phyloP scores from a whole-genome alignment of 805 yeast species.

The Jamesozyma piceae region DNA sequence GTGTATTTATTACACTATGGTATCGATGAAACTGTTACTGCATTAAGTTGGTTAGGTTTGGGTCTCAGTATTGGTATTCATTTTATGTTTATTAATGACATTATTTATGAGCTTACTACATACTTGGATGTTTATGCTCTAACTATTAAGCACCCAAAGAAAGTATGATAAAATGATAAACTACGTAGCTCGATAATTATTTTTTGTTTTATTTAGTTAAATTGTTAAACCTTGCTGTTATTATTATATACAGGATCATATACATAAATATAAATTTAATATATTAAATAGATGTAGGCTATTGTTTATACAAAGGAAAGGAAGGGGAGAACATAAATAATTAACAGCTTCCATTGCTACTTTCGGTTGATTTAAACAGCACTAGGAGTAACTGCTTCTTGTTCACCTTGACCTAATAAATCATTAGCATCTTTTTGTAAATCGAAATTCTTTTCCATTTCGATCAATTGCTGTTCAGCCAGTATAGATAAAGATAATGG shows the following conservation, averaged over 20 bases:
- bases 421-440: slow-evolving; percentile 72
- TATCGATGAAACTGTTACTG: slow-evolving; percentile 36
- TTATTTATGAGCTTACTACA: slow-evolving; percentile 71
- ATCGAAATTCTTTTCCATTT: slow-evolving; percentile 86
- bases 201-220: not conserved
- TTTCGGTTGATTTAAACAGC: slow-evolving; percentile 10
- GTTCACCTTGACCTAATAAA: slow-evolving; percentile 65
- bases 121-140: slow-evolving; percentile 82
- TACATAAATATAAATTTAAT: slow-evolving; percentile 2
- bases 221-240: slow-evolving; percentile 1
- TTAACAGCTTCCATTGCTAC: not conserved
- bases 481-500: slow-evolving; percentile 85
- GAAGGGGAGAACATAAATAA: not conserved
- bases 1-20: slow-evolving; percentile 25
- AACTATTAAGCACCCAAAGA: slow-evolving; percentile 71
- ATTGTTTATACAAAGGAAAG: not conserved
- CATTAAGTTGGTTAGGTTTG: slow-evolving; percentile 54
- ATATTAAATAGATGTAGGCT: not conserved
- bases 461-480: slow-evolving; percentile 87
- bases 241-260: slow-evolving; percentile 6
- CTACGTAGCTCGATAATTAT: not conserved
- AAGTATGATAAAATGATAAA: slow-evolving; percentile 13
- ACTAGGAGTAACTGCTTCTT: slow-evolving; percentile 36
- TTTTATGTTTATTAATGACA: slow-evolving; percentile 64
- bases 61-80: slow-evolving; percentile 64